Base-by-base conservation (phyloP, 495 filamentous ascomycete genomes). In the Neurospora sp. region DNA sequence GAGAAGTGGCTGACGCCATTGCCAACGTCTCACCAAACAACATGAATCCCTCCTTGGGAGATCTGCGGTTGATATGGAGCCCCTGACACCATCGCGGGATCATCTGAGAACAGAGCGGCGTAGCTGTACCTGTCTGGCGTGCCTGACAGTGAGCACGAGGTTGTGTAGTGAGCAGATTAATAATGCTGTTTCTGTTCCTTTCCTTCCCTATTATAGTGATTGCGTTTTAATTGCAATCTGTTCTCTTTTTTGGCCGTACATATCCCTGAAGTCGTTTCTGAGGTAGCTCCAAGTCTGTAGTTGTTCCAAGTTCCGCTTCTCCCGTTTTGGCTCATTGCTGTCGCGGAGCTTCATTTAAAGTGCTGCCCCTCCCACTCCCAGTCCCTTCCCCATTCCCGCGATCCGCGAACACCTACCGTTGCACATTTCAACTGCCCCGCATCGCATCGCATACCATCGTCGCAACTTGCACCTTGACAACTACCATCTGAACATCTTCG, bases 101-200 rank as follows among this genome's bases (percentile, higher is more conserved):
- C 23, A 66, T 66, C 54, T 66, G 54, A 35, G 54, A 18, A 37
- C 27, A 37, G 27, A 66, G 54, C 54, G 54, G 54, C 54, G 54
- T 35, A 62, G 54, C 54, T 27, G 54, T 18, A 62, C 54, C 54
- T 62, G 54, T 11, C 23, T 59, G 48, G 20, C 23, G 23, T 62
- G 23, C 27, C 54, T 66, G 27, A 66, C 14, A 66, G 27, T 66
- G 31, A 62, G 54, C 54, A 40, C 38, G 14, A 44, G 20, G 20
- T 5, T 1, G 23, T 6, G 10, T 12, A 23, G 42, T 72, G 73
- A 75, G 73, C 73, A 75, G 35, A 70, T 75, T 75, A 75, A 44
- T 74, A 74, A 39, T 71, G 6, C 62, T 42, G 27, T 37, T 27
- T 10, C 44, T 46, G 8, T 46, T 4, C 0, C 48, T 3, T 35